Evolutionary conservation across 2,329 filamentous ascomycete species (phyloP), one percentile per base, ranked within the genome.

Genomic region (Rhynchosporium agropyri): DNA sequence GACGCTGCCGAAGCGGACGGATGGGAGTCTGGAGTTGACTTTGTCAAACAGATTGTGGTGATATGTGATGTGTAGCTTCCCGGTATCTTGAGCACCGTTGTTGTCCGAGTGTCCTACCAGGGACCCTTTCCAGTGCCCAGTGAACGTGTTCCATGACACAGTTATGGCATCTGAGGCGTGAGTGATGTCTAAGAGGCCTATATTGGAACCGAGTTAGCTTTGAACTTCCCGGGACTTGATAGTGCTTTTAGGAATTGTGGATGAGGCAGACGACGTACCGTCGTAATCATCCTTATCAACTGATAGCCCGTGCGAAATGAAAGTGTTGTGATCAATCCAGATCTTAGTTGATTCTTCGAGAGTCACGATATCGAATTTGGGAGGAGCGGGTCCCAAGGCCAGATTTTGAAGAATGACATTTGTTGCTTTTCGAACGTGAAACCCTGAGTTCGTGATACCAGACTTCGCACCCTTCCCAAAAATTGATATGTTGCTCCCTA

Each of bases 391-490:
- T 68, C 79, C 80, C 66, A 83, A 76, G 62, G 77, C 78, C 28
- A 84, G 68, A 73, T 84, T 84, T 36, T 80, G 79, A 63, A 84
- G 72, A 65, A 84, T 82, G 66, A 84, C 79, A 68, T 84, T 84
- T 62, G 73, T 77, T 31, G 73, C 74, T 15, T 74, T 71, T 69
- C 79, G 79, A 68, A 83, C 75, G 48, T 76, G 78, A 61, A 83
- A 75, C 3, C 78, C 78, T 66, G 78, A 74, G 61, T 78, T 76
- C 26, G 74, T 71, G n/a, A 81, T 73, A 56, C 63, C 65, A 51
- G 73, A 76, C 57, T 70, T 73, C 40, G 76, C 74, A 64, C 78
- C 75, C 65, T 77, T 74, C 56, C 79, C 79, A 28, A 80, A 71
- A 67, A 81, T 74, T 40, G 76, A 77, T 65, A 78, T 81, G 75